Evolutionary conservation across 2,329 filamentous ascomycete genomes (phyloP).

Genomic region (Nigrospora sphaerica): DNA sequence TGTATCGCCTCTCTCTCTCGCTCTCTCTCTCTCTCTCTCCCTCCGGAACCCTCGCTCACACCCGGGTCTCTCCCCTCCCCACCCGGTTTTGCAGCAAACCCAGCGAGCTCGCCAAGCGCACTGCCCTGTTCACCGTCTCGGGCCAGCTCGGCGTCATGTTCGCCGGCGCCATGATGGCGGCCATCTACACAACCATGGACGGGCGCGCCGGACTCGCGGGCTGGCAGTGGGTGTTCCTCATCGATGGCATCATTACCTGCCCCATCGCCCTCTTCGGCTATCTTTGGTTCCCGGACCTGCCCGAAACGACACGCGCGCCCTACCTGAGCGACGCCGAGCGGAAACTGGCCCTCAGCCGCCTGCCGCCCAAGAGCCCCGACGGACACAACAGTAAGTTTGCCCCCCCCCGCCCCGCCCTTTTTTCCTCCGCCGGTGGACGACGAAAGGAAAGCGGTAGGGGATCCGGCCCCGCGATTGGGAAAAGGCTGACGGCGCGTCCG

Average conservation of each 20-base stretch:
- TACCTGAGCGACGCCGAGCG: slow-evolving; percentile 12
- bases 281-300: slow-evolving; percentile 33
- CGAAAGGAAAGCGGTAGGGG: too few species aligned
- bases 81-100: neutral
- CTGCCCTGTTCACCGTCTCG: slow-evolving; percentile 42
- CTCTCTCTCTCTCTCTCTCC: too few species aligned
- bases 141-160: slow-evolving; percentile 45
- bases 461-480: too few species aligned
- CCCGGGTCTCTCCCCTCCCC: neutral
- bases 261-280: slow-evolving; percentile 40
- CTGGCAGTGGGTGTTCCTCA: slow-evolving; percentile 34
- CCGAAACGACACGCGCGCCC: slow-evolving; percentile 28
- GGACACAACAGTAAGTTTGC: neutral
- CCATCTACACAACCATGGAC: slow-evolving; percentile 24
- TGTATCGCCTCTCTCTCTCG: too few species aligned
- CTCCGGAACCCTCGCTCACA: too few species aligned
- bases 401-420: neutral
- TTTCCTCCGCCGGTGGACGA: neutral
- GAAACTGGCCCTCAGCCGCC: neutral
- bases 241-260: slow-evolving; percentile 39
- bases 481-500: too few species aligned
- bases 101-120: slow-evolving; percentile 40
- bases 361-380: neutral
- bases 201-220: slow-evolving; percentile 34
- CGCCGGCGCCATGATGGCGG: slow-evolving; percentile 45